phyloP scores from a whole-genome alignment of 306 rosid species.

The Vigna mungo region DNA sequence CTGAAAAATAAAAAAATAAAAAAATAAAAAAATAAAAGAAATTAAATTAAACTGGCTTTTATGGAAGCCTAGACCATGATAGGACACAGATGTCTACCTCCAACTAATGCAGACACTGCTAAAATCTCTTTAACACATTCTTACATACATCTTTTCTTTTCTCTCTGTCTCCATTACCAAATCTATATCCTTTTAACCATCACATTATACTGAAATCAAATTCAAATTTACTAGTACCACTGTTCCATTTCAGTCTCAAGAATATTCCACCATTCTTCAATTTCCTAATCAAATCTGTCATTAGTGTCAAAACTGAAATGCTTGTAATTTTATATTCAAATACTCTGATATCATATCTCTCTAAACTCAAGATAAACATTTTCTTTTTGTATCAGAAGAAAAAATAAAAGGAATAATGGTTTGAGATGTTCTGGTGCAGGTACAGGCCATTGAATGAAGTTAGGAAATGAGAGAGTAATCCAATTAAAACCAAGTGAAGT shows the following conservation, averaged over 20 bases:
- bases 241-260: too few relatives aligned
- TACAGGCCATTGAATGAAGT: constrained; percentile 43
- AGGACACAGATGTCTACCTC: constrained; percentile 14
- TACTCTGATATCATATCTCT: too few relatives aligned
- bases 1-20: background rate
- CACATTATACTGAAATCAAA: background rate
- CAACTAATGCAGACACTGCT: background rate
- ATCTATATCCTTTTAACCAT: background rate
- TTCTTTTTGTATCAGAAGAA: too few relatives aligned
- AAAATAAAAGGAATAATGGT: background rate
- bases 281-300: too few relatives aligned
- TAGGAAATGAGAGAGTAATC: constrained; percentile 20
- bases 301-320: too few relatives aligned
- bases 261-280: too few relatives aligned
- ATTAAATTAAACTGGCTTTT: constrained; percentile 17
- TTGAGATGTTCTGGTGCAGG: background rate
- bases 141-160: background rate
- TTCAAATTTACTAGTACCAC: too few relatives aligned
- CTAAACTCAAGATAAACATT: too few relatives aligned
- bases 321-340: too few relatives aligned
- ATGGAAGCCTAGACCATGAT: background rate
- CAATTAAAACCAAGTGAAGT: constrained; percentile 43
- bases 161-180: too few relatives aligned
- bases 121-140: background rate
- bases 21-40: background rate